A percentile compares a stretch with the other conserved stretches of the same genome.
Evolutionary conservation across 1,139 yeast genomes (phyloP).

Genomic region (Zygosaccharomyces sapae): DNA sequence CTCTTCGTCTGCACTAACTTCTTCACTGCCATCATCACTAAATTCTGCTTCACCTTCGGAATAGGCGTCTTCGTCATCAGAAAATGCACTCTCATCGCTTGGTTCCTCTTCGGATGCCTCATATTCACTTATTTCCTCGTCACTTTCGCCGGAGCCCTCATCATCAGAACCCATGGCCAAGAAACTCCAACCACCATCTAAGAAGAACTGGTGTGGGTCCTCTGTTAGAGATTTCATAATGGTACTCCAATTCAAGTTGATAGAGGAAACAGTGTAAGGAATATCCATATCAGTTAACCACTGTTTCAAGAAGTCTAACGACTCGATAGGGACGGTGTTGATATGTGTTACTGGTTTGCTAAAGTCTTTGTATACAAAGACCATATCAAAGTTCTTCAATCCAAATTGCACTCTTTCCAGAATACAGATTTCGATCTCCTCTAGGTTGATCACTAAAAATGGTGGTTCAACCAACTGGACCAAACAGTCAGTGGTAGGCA

Average conservation of each 20-base stretch:
- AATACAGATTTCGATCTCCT: constrained; percentile 91
- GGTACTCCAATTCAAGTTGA: constrained; percentile 92
- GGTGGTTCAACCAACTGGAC: constrained; percentile 95
- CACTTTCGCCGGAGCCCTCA: constrained; percentile 56
- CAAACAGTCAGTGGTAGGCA: constrained; percentile 96
- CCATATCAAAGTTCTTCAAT: constrained; percentile 90
- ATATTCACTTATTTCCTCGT: constrained; percentile 43
- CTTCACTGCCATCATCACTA: constrained; percentile 48
- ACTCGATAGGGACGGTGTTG: constrained; percentile 90
- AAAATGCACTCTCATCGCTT: constrained; percentile 65
- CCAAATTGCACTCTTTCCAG: constrained; percentile 98
- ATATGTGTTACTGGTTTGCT: constrained; percentile 82
- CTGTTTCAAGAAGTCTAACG: constrained; percentile 85
- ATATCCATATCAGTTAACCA: constrained; percentile 97
- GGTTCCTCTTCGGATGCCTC: constrained; percentile 57
- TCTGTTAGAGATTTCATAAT: constrained; percentile 91
- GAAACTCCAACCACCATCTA: constrained; percentile 95
- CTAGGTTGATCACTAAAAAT: constrained; percentile 82
- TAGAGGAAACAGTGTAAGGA: constrained; percentile 90
- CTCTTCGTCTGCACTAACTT: constrained; percentile 48
- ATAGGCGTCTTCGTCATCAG: constrained; percentile 44
- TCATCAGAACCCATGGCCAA: constrained; percentile 68
- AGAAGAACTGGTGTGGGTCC: constrained; percentile 91
- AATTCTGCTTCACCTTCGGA: constrained; percentile 43
- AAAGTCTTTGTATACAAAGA: constrained; percentile 90